Evolutionary conservation across 257 asterid species (phyloP).

Genomic region (Cynanchum wilfordii): DNA sequence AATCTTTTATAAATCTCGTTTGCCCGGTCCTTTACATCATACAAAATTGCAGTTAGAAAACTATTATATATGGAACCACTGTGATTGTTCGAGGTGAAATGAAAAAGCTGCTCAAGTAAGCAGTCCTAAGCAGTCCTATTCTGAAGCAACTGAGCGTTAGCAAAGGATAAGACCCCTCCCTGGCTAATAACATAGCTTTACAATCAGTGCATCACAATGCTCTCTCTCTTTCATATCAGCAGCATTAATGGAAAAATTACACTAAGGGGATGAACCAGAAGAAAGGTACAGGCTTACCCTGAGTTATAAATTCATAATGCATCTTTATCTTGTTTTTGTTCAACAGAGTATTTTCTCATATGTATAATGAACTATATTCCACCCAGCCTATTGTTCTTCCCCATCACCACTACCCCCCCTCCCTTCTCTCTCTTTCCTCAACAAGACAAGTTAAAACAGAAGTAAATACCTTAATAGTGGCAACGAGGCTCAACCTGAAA

Average conservation of each 20-base stretch:
- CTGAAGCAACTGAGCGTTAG: not conserved
- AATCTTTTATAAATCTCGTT: slow-evolving; percentile 79
- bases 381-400: no score
- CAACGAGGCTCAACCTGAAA: slow-evolving; percentile 86
- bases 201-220: no score
- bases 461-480: slow-evolving; percentile 67
- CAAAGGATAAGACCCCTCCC: no score
- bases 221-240: no score
- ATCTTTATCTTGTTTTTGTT: not conserved
- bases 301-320: not conserved
- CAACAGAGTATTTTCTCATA: not conserved
- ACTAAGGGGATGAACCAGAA: not conserved
- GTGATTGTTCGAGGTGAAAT: not conserved
- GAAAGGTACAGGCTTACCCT: not conserved
- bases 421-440: not conserved
- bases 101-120: not conserved
- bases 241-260: not conserved
- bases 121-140: not conserved
- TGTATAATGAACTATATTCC: not conserved
- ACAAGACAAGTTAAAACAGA: not conserved
- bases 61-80: not conserved
- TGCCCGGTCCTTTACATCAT: slow-evolving; percentile 65
- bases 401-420: not conserved
- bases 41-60: not conserved
- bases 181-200: no score